A percentile compares a stretch with the other conserved stretches of the same genome.
Evolutionary conservation across 352 stramenopile species (phyloP).

Genomic region (Globisporangium uncinulatum): DNA sequence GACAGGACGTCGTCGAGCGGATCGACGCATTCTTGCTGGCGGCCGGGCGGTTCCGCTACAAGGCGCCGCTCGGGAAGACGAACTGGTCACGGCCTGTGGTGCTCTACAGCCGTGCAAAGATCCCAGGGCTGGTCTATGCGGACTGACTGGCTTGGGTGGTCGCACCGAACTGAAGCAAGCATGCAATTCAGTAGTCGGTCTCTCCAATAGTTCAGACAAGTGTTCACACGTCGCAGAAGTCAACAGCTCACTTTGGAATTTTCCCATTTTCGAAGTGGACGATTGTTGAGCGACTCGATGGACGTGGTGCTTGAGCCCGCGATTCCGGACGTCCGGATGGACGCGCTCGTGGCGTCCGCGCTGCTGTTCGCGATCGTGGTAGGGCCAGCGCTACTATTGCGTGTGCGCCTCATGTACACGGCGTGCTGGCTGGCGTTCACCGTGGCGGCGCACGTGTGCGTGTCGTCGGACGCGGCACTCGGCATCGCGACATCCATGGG

Average conservation of each 20-base stretch:
- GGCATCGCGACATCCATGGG: slow-evolving; percentile 76
- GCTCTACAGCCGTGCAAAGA: slow-evolving; percentile 58
- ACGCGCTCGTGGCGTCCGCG: slow-evolving; percentile 37
- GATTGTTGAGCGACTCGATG: background rate
- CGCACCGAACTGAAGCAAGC: no score
- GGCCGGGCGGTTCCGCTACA: slow-evolving; percentile 54
- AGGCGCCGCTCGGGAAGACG: slow-evolving; percentile 61
- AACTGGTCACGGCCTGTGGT: slow-evolving; percentile 74
- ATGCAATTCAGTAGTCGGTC: background rate
- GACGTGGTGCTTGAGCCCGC: background rate
- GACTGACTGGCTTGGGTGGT: background rate
- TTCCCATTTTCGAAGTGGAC: no score
- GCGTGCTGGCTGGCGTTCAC: slow-evolving; percentile 75
- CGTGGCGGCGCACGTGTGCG: slow-evolving; percentile 36
- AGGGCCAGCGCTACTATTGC: slow-evolving; percentile 45
- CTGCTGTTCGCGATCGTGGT: slow-evolving; percentile 59
- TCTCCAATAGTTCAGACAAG: background rate
- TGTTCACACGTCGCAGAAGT: slow-evolving; percentile 5
- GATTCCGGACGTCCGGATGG: slow-evolving; percentile 20
- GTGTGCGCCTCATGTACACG: slow-evolving; percentile 75
- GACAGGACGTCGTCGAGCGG: slow-evolving; percentile 51
- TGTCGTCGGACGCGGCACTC: slow-evolving; percentile 43
- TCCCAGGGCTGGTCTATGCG: slow-evolving; percentile 39
- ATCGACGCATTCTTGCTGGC: slow-evolving; percentile 62
- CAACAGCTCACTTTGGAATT: no score